Base-by-base conservation (phyloP, 331 rosid species). In the Pyracantha coccinea region DNA sequence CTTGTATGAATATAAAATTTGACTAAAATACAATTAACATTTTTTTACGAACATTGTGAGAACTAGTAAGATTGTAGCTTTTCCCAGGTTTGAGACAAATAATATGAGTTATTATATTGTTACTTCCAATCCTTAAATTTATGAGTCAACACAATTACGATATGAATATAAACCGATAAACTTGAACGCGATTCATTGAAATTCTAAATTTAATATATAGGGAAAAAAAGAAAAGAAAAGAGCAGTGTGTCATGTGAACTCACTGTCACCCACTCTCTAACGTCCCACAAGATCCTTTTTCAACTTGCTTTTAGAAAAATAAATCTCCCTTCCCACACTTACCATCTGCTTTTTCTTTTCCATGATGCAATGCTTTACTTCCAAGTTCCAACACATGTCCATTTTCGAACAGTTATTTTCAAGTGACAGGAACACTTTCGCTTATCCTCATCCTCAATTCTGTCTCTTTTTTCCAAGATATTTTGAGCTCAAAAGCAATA, bases 221-320 rank as follows among this genome's bases (percentile, higher is more conserved):
- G 15, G 7, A 28, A 44, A 38, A 27, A 27, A 8, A 28, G 41
- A 2, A 3, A 31, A 14, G 61, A 59, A 11, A 28, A 17, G 55
- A 50, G 21, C 1, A 38, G 45, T 1, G 14, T 50, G 80, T 82
- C 94, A 89, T 83, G 89, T 83, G 92, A 86, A 45, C 83, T 82
- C 88, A 83, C 84, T 83, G 84, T 89, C 92, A 84, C 83, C 88
- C 80, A 83, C 86, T 76, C 44, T 35, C 79, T 81, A 63, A 80
- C 72, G 74, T 82, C 69, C 68, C 66, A n/a, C 63, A 15, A 19
- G 62, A 23, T 70, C 68, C 52, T 65, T 66, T 74, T 69, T 50
- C 74, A 44, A 66, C 19, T 59, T 61, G 71, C 21, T 25, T 75
- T 53, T 65, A 25, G 11, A 21, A 21, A 35, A 29, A 24, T 58